Evolutionary conservation across 2,329 filamentous ascomycete species (phyloP).

Genomic region (Talaromyces rugulosus): DNA sequence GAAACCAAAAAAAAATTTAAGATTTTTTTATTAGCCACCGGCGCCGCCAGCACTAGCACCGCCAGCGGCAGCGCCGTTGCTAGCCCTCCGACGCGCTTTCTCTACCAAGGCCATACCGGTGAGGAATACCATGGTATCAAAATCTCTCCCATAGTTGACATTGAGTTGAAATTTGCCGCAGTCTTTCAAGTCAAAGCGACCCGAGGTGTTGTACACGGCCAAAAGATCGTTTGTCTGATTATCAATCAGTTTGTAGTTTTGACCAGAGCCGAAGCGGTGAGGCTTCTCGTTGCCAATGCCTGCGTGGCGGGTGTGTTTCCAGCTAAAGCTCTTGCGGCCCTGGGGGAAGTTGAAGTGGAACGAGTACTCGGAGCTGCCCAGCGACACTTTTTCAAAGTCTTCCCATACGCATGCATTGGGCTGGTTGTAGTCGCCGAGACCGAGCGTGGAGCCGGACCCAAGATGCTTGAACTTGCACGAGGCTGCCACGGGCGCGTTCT

Average conservation of each 20-base stretch:
- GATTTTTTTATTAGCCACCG: neutral
- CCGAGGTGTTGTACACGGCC: conserved; percentile 14
- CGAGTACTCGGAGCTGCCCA: conserved; percentile 22
- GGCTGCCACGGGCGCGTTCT: conserved; percentile 21
- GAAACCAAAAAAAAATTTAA: too few species aligned
- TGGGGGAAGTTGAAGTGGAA: conserved; percentile 20
- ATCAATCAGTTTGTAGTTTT: conserved; percentile 27
- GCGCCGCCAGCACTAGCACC: neutral
- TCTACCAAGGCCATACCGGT: conserved; percentile 8
- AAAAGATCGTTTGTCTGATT: conserved; percentile 14
- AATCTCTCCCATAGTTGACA: conserved; percentile 14
- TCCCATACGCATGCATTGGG: conserved; percentile 25
- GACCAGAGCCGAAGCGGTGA: conserved; percentile 15
- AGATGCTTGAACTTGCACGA: conserved; percentile 31
- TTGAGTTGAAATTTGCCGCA: conserved; percentile 14
- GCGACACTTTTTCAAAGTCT: conserved; percentile 23
- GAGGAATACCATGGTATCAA: conserved; percentile 7
- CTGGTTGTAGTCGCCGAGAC: conserved; percentile 26
- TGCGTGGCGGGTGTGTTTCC: conserved; percentile 30
- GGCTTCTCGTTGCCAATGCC: conserved; percentile 23
- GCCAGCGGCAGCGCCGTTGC: neutral
- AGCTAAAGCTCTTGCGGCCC: conserved; percentile 24
- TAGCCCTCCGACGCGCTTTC: conserved; percentile 5
- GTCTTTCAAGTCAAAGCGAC: conserved; percentile 4
- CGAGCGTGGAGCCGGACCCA: conserved; percentile 28